Evolutionary conservation across 495 filamentous ascomycete genomes (phyloP), one percentile per base, ranked within the genome.

Genomic region (Neurospora pannonica): DNA sequence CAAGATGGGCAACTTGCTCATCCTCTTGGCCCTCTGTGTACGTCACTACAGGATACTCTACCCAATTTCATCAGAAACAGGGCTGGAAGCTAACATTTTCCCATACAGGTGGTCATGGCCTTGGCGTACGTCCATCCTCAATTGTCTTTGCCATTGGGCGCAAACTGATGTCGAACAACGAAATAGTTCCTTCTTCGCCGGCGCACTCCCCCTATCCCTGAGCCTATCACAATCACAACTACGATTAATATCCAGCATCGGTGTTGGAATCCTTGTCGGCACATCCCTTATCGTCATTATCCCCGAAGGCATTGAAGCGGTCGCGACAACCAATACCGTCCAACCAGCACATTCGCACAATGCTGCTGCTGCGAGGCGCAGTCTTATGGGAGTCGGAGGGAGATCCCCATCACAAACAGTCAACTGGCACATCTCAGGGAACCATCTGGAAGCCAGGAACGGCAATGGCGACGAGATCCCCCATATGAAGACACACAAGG

Each of bases 241-340:
- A 34, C 90, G 96, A 79, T 82, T 98, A 42, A 93, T 98, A 81
- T 94, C 94, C 13, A 93, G 94, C 28, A 90, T 99, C 80, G 96
- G 96, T 38, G 94, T 97, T 85, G 96, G 96, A 48, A 91, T 99
- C 19, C 86, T 99, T 9, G 94, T 99, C 28, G 96, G 96, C 42
- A 98, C 95, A 40, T 94, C 94, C 10, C 88, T 99, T 76, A 94
- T 98, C 73, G 94, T 99, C 3, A 99, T 99, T 80, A 97, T 99
- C 78, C 96, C 96, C 0, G 96, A 99, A 82, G 96, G 96, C 19
- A 90, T 98, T 70, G 96, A 98, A 78, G 96, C 96, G 8, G 85
- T 98, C 70, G 94, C 97, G 79, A 90, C 88, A 76, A 62, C 54
- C 11, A 19, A 34, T 34, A 86, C 91, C 11, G 87, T 82, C 62